Evolutionary conservation across 140 eudicot genomes (phyloP).

Genomic region (Ambrosia hybrid): DNA sequence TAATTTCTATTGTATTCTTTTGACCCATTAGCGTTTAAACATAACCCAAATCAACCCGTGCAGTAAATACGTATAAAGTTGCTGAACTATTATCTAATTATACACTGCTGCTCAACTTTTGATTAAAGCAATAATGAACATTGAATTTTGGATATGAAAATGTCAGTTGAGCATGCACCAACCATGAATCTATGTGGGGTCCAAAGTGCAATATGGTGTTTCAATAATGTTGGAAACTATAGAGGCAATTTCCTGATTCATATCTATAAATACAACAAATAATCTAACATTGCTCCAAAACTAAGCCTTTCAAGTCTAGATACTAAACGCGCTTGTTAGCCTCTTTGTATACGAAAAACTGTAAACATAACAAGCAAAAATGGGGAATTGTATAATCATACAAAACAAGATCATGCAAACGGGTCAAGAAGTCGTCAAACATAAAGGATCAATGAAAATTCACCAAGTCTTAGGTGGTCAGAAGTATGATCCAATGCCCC

Average conservation of each 20-base stretch:
- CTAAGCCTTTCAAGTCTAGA: conserved; percentile 16
- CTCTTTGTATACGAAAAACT: not conserved
- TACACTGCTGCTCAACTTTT: not conserved
- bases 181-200: too few species aligned
- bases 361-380: conserved; percentile 26
- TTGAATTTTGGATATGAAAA: conserved; percentile 23
- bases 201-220: conserved; percentile 40
- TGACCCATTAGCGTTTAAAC: not conserved
- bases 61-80: too few species aligned
- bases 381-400: conserved; percentile 69
- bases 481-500: conserved; percentile 44
- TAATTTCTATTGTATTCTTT: not conserved
- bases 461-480: conserved; percentile 30
- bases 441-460: conserved; percentile 42
- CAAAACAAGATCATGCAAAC: conserved; percentile 52
- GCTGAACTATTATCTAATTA: not conserved
- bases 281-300: conserved; percentile 22
- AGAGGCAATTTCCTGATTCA: conserved; percentile 32
- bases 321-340: not conserved
- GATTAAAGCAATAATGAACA: conserved; percentile 23
- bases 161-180: conserved; percentile 28
- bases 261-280: conserved; percentile 41
- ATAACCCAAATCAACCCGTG: not conserved
- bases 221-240: conserved; percentile 24
- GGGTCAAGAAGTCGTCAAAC: conserved; percentile 43